These are phyloP conservation scores for Whalleya microplaca DNA, from an alignment of 2,329 filamentous ascomycete genomes.

Conservation along the genomic window DNA sequence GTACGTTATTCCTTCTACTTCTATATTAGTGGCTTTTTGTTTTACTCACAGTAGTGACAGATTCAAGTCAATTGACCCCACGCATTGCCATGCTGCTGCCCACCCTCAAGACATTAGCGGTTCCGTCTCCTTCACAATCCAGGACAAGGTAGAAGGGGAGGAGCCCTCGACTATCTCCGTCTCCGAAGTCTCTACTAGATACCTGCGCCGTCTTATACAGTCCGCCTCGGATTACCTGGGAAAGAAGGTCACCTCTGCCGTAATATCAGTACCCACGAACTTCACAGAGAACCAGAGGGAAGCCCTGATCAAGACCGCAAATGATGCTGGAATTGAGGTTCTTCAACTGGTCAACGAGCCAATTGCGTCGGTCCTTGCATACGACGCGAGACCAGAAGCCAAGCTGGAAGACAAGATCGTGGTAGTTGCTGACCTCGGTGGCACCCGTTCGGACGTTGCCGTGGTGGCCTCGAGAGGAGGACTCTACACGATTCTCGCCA, in stretches of 20 bases:
- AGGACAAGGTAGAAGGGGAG: conserved; percentile 71
- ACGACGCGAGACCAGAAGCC: conserved; percentile 82
- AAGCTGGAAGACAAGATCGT: conserved; percentile 82
- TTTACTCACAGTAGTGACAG: conserved; percentile 40
- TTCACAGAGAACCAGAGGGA: conserved; percentile 86
- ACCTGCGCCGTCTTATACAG: conserved; percentile 77
- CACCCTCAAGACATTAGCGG: conserved; percentile 79
- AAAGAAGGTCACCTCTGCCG: conserved; percentile 91
- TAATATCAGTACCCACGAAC: conserved; percentile 93
- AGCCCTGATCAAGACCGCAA: conserved; percentile 76
- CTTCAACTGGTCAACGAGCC: conserved; percentile 94
- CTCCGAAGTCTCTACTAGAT: conserved; percentile 81
- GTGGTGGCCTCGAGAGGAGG: conserved; percentile 90
- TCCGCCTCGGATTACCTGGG: conserved; percentile 92
- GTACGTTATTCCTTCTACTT: conserved; percentile 55
- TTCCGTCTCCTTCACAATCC: conserved; percentile 78
- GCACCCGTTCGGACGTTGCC: conserved; percentile 88
- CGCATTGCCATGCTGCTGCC: conserved; percentile 89
- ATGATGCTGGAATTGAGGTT: conserved; percentile 81
- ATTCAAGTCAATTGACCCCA: conserved; percentile 96
- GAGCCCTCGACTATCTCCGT: conserved; percentile 71
- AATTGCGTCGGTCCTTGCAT: conserved; percentile 84
- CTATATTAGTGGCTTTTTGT: not conserved
- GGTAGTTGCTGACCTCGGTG: conserved; percentile 90
- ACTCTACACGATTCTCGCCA: conserved; percentile 94